Conservation (phyloP, 768 basidiomycete species). For the Mycena vulgaris region DNA sequence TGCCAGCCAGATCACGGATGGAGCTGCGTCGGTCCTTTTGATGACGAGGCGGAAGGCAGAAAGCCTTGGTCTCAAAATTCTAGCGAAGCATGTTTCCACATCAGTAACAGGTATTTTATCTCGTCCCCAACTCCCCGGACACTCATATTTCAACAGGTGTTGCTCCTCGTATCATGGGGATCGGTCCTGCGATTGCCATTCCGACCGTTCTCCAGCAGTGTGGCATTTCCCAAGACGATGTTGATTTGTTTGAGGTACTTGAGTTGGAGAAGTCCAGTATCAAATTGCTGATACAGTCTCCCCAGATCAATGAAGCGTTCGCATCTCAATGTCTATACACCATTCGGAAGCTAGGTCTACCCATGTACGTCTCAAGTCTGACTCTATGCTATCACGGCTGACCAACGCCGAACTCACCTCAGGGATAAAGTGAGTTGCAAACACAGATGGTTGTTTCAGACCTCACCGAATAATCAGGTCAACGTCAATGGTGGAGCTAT, state of each 20-base stretch:
- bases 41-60: slow-evolving; percentile 89
- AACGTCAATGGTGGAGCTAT: slow-evolving; percentile 95
- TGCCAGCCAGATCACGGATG: slow-evolving; percentile 89
- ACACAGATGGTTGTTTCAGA: background rate
- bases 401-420: slow-evolving; percentile 3
- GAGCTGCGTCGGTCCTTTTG: slow-evolving; percentile 84
- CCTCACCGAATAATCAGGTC: slow-evolving; percentile 68
- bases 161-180: slow-evolving; percentile 89
- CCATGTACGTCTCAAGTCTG: slow-evolving; percentile 47
- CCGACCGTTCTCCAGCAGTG: slow-evolving; percentile 78
- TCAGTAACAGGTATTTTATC: slow-evolving; percentile 68
- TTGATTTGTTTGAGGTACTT: slow-evolving; percentile 84
- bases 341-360: slow-evolving; percentile 74
- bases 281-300: background rate
- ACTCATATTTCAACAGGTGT: slow-evolving; percentile 59
- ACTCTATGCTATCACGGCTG: background rate
- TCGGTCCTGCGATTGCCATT: slow-evolving; percentile 90
- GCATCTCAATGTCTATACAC: slow-evolving; percentile 88
- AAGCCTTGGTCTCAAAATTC: slow-evolving; percentile 76
- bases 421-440: slow-evolving; percentile 55
- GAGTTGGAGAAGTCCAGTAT: background rate
- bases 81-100: slow-evolving; percentile 87
- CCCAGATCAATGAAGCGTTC: slow-evolving; percentile 94
- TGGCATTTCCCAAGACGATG: slow-evolving; percentile 77
- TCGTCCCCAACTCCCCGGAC: background rate